phyloP scores from a whole-genome alignment of 495 filamentous ascomycete genomes.

The Daldinia bambusicola region DNA sequence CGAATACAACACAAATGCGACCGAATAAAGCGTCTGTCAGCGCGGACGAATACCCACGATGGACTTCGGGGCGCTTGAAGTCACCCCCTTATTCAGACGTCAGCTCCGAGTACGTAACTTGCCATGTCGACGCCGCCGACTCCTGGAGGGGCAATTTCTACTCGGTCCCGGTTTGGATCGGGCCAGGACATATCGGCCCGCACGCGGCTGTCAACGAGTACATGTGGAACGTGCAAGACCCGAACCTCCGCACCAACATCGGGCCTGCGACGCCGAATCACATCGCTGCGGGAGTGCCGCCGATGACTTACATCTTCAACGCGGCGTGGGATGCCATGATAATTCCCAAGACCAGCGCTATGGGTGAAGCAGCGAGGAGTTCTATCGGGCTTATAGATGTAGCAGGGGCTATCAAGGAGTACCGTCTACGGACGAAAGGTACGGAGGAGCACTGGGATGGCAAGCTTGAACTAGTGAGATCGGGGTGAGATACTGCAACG shows the following conservation, averaged over 20 bases:
- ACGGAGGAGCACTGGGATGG: constrained; percentile 47
- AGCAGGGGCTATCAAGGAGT: constrained; percentile 51
- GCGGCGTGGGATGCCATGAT: constrained; percentile 56
- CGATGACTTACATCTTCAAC: constrained; percentile 49
- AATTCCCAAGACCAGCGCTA: constrained; percentile 25
- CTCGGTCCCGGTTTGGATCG: constrained; percentile 53
- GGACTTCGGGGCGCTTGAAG: constrained; percentile 43
- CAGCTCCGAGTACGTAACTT: constrained; percentile 36
- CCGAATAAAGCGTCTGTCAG: background rate
- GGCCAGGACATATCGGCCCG: constrained; percentile 39
- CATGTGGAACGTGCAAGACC: constrained; percentile 49
- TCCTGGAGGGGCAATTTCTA: constrained; percentile 44
- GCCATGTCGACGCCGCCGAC: constrained; percentile 26
- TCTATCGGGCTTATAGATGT: constrained; percentile 52
- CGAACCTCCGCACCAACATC: constrained; percentile 38
- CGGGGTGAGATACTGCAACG: constrained; percentile 6
- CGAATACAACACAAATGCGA: background rate
- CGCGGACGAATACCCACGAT: constrained; percentile 17
- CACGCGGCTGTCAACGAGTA: constrained; percentile 53
- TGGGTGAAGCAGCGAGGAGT: constrained; percentile 38
- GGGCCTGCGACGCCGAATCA: constrained; percentile 55
- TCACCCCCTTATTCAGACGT: constrained; percentile 44
- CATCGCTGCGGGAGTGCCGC: constrained; percentile 54
- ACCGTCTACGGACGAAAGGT: constrained; percentile 45
- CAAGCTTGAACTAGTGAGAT: constrained; percentile 41